Conservation (phyloP, 139 green algal genomes). For the Axilococcus clingmanii region DNA sequence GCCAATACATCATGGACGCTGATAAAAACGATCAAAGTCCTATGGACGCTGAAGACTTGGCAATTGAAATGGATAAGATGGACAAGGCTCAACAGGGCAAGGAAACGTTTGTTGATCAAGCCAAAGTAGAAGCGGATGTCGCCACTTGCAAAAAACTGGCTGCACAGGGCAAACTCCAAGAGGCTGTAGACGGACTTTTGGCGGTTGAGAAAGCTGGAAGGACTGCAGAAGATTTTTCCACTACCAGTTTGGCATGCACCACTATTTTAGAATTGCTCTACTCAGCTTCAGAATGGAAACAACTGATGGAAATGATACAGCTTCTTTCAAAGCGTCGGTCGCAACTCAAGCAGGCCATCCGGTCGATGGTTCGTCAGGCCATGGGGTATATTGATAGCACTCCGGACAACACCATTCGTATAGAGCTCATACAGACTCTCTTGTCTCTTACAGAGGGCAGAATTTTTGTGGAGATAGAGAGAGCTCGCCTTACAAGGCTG, state of each 20-base stretch:
- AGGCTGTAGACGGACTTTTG: conserved; percentile 67
- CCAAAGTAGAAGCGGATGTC: conserved; percentile 16
- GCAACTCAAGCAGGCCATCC: conserved; percentile 91
- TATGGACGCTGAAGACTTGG: conserved; percentile 15
- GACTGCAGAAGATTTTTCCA: conserved; percentile 72
- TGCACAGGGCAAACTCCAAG: conserved; percentile 9
- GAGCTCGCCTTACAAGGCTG: conserved; percentile 76
- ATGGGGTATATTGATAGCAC: conserved; percentile 76
- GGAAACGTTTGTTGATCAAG: background rate
- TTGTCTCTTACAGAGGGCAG: conserved; percentile 93
- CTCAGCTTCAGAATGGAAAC: conserved; percentile 69
- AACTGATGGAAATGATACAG: conserved; percentile 87
- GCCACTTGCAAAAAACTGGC: conserved; percentile 4
- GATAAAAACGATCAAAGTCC: background rate
- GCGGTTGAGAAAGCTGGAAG: conserved; percentile 75
- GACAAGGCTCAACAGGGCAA: conserved; percentile 15
- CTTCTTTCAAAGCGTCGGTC: conserved; percentile 90
- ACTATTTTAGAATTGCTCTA: conserved; percentile 78
- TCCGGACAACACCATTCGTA: conserved; percentile 55
- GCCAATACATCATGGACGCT: background rate
- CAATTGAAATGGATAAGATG: conserved; percentile 9
- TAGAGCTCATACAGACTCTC: conserved; percentile 92
- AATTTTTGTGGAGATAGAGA: conserved; percentile 99
- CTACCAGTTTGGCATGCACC: conserved; percentile 60
- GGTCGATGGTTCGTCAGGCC: conserved; percentile 80